Base-by-base conservation (phyloP, 495 filamentous ascomycete genomes). In the Penicillium angulare region DNA sequence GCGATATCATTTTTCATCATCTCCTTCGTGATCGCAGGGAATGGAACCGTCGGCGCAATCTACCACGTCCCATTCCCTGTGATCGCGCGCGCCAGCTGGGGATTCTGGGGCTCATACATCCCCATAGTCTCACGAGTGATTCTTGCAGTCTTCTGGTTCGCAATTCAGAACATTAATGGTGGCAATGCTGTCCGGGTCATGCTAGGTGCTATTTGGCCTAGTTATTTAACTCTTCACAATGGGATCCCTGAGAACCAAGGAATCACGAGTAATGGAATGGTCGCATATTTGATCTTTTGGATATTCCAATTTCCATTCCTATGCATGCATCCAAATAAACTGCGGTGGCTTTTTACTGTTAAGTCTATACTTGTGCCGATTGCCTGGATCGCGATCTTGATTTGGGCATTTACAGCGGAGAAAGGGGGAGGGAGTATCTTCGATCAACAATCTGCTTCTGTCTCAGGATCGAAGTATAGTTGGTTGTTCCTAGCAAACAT, bases 101-200 rank as follows among this genome's bases (percentile, higher is more conserved):
- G 86, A 1, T 88, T 85, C 66, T 88, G 82, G 71, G 77, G 84
- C 41, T 78, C 79, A 3, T 87, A 87, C 57, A 77, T 89, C 55
- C 75, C 79, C 20, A 86, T 88, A 42, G 67, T 87, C 8, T 86
- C 82, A 0, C 77, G 86, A n/a, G 73, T 79, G 0, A 80, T 88
- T 47, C 73, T 88, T 5, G 85, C 84, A 7, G 68, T 87, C 57
- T 87, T 88, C 67, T 88, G 86, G 86, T 82, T 87, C 21, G 83
- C 82, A 12, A 86, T 89, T 43, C 81, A 87, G 59, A 79, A 82
- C 21, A 79, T 80, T 46, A 87, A 84, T 55, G 86, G 86, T 7
- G 84, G 81, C 0, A 81, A 84, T 55, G 78, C 81, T 20, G 72
- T 86, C 22, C 77, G 76, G 1, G 81, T 85, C 39, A 87, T 87